Conservation (phyloP, 495 filamentous ascomycete species). For the Hapsidospora chrysogenum region DNA sequence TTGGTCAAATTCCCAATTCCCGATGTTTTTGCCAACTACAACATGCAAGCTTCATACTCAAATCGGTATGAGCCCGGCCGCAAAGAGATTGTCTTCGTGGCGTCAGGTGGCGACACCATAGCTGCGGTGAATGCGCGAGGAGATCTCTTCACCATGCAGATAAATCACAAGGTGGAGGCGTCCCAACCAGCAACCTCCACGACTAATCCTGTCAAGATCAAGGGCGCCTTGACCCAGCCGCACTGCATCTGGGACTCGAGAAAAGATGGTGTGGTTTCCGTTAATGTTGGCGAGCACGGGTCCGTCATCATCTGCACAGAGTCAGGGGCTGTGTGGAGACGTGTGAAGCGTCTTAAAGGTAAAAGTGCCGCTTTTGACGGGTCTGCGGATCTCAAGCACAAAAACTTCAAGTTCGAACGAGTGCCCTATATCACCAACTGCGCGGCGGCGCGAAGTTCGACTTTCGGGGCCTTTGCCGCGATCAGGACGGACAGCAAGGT, state of each 20-base stretch:
- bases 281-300: constrained; percentile 80
- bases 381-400: constrained; percentile 36
- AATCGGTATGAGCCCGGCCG: constrained; percentile 46
- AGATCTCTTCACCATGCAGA: constrained; percentile 66
- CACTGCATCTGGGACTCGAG: constrained; percentile 74
- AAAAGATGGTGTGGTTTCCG: constrained; percentile 70
- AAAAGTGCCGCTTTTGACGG: constrained; percentile 49
- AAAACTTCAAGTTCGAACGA: constrained; percentile 84
- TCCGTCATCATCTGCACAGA: constrained; percentile 89
- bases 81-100: constrained; percentile 57
- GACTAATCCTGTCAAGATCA: constrained; percentile 77
- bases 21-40: constrained; percentile 48
- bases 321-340: constrained; percentile 81
- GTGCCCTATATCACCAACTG: constrained; percentile 76
- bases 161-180: constrained; percentile 47
- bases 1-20: constrained; percentile 61
- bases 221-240: constrained; percentile 55
- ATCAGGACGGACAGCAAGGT: constrained; percentile 75
- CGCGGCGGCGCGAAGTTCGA: constrained; percentile 66
- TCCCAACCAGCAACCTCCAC: constrained; percentile 50
- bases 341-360: constrained; percentile 61
- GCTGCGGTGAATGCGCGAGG: constrained; percentile 70
- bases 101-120: constrained; percentile 74
- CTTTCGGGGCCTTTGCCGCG: constrained; percentile 77
- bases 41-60: constrained; percentile 43